Conservation (phyloP, 176 grass and related monocot genomes). For the Chloris gayana region DNA sequence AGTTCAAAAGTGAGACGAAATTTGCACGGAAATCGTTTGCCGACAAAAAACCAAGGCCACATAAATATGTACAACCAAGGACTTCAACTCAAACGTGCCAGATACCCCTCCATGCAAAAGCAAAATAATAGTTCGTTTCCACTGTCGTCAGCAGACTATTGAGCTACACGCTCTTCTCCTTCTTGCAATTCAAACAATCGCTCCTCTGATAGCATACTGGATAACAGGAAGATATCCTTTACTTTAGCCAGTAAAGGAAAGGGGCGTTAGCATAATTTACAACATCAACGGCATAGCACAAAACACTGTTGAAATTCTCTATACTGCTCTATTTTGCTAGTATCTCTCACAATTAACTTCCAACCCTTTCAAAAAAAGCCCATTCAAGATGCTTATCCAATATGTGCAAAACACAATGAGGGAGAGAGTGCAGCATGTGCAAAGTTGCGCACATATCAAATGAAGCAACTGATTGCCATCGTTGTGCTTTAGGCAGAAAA, state of each 20-base stretch:
- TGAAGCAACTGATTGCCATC: neutral
- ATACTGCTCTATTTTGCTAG: neutral
- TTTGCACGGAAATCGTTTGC: too few relatives aligned
- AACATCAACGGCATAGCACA: too few relatives aligned
- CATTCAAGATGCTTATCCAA: neutral
- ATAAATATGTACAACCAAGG: neutral
- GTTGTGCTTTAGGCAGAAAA: neutral
- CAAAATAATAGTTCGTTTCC: neutral
- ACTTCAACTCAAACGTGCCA: neutral
- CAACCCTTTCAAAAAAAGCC: neutral
- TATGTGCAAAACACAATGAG: neutral
- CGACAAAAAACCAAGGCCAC: too few relatives aligned
- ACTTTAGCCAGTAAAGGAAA: neutral
- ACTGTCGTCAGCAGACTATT: neutral
- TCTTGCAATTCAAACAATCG: too few relatives aligned
- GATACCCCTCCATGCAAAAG: neutral
- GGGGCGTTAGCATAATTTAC: too few relatives aligned
- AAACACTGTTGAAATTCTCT: too few relatives aligned
- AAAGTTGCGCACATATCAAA: neutral
- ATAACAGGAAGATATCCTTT: neutral
- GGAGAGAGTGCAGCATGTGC: neutral
- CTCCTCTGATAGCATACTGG: too few relatives aligned
- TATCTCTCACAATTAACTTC: neutral
- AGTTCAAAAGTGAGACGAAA: too few relatives aligned
- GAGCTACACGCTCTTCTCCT: neutral